phyloP scores from a whole-genome alignment of 2,329 filamentous ascomycete genomes.

The Botryosphaeria dothidea region DNA sequence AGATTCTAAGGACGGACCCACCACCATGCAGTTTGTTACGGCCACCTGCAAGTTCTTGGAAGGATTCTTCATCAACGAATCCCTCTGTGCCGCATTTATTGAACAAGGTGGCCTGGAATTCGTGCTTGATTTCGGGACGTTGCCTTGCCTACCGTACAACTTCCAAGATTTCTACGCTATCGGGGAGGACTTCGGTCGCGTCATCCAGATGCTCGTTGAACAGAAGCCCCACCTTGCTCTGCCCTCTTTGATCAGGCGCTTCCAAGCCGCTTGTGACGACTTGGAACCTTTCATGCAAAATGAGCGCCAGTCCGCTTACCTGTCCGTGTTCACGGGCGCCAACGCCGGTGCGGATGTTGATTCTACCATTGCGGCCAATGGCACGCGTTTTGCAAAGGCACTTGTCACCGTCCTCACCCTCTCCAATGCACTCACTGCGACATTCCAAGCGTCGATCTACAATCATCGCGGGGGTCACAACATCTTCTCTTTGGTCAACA shows the following conservation, averaged over 20 bases:
- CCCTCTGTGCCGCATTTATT: conserved; percentile 73
- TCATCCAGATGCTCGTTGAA: conserved; percentile 78
- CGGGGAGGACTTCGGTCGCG: conserved; percentile 69
- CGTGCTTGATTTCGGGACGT: conserved; percentile 78
- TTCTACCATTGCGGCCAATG: conserved; percentile 51
- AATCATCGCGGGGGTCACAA: conserved; percentile 63
- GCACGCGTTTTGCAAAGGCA: conserved; percentile 77
- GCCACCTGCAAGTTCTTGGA: conserved; percentile 75
- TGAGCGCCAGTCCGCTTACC: conserved; percentile 17
- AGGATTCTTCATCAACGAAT: conserved; percentile 73
- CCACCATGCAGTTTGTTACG: conserved; percentile 69
- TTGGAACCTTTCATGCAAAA: conserved; percentile 50
- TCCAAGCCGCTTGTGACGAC: conserved; percentile 67
- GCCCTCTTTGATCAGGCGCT: conserved; percentile 75
- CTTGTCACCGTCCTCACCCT: conserved; percentile 76
- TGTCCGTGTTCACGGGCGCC: conserved; percentile 11
- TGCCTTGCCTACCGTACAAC: conserved; percentile 76
- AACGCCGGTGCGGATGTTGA: background rate
- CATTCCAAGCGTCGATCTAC: conserved; percentile 66
- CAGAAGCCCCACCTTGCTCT: conserved; percentile 77
- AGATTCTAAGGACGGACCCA: conserved; percentile 51
- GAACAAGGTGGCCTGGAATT: conserved; percentile 78
- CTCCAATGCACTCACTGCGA: conserved; percentile 71
- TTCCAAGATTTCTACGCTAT: conserved; percentile 59
- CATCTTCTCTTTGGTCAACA: conserved; percentile 74